These are phyloP conservation scores for Adenanthera pavonina DNA, from an alignment of 306 rosid genomes.

Conservation along the genomic window DNA sequence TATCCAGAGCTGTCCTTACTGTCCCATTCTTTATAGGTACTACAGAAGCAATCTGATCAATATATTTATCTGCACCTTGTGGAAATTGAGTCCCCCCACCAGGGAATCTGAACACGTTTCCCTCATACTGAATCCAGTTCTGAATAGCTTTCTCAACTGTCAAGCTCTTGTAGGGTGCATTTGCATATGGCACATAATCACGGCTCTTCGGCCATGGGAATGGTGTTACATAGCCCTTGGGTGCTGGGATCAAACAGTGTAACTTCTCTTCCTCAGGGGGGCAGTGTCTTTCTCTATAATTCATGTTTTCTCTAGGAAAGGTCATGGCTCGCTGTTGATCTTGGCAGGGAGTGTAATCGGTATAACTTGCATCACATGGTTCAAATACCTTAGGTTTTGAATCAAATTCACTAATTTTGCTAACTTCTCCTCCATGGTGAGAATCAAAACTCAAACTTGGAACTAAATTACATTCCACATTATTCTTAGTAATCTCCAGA, in stretches of 20 bases:
- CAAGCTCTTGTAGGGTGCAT: constrained; percentile 96
- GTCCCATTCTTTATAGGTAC: constrained; percentile 91
- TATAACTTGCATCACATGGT: constrained; percentile 59
- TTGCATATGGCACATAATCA: constrained; percentile 95
- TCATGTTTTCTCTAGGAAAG: constrained; percentile 83
- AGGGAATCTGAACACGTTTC: constrained; percentile 89
- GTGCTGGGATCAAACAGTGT: constrained; percentile 93
- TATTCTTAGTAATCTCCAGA: constrained; percentile 69
- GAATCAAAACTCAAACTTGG: constrained; percentile 78
- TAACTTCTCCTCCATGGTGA: constrained; percentile 81
- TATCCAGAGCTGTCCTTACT: constrained; percentile 92
- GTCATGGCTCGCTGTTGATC: constrained; percentile 95
- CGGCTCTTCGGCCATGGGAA: constrained; percentile 99
- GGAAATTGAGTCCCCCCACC: constrained; percentile 99
- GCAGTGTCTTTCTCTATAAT: constrained; percentile 90
- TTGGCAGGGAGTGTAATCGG: constrained; percentile 95
- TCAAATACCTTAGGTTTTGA: constrained; percentile 59
- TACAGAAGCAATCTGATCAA: constrained; percentile 88
- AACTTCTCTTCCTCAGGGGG: constrained; percentile 83
- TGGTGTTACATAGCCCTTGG: constrained; percentile 94
- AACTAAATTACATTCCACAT: constrained; percentile 63
- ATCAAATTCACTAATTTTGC: constrained; percentile 56
- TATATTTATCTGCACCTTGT: constrained; percentile 94
- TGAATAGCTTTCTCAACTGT: constrained; percentile 98
- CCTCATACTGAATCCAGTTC: constrained; percentile 99